phyloP scores from a whole-genome alignment of 768 basidiomycete genomes.

The Peribolospora kevripleyi region DNA sequence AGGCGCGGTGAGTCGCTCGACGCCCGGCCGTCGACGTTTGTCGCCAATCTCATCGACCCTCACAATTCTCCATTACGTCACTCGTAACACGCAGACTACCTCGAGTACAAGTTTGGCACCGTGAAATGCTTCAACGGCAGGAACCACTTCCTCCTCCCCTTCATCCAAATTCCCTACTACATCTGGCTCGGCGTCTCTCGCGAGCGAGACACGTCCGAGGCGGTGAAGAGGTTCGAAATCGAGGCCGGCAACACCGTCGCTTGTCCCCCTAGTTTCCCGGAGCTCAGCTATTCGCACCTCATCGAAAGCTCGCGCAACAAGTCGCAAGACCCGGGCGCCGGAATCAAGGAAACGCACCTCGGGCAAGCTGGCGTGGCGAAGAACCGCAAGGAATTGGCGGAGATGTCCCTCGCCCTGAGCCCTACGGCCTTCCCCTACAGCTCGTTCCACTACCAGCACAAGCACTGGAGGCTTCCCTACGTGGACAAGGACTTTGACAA shows the following conservation, averaged over 20 bases:
- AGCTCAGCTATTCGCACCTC: constrained; percentile 15
- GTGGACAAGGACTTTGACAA: constrained; percentile 44
- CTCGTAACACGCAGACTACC: constrained; percentile 25
- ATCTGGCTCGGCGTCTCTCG: constrained; percentile 51
- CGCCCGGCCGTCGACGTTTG: not conserved
- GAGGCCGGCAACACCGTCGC: constrained; percentile 32
- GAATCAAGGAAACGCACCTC: constrained; percentile 20
- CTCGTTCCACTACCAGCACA: constrained; percentile 37
- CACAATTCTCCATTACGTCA: not conserved
- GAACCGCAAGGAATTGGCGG: constrained; percentile 4
- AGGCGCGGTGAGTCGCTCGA: constrained; percentile 22
- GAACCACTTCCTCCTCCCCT: constrained; percentile 42
- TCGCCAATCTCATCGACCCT: not conserved
- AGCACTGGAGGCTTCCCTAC: constrained; percentile 41
- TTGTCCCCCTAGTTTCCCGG: constrained; percentile 24
- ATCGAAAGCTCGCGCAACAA: no score
- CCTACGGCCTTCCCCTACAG: constrained; percentile 10
- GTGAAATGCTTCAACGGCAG: constrained; percentile 38
- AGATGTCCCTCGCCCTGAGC: constrained; percentile 6
- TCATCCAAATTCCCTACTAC: constrained; percentile 40
- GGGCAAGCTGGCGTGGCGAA: constrained; percentile 25
- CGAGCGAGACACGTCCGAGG: constrained; percentile 32
- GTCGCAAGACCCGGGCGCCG: not conserved
- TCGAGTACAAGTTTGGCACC: constrained; percentile 57
- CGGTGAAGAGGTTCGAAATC: constrained; percentile 36